Percentiles rank a stretch among this genome's conserved stretches.
Evolutionary conservation across 2,329 filamentous ascomycete species (phyloP).

Genomic region (Stemphylium lycopersici): DNA sequence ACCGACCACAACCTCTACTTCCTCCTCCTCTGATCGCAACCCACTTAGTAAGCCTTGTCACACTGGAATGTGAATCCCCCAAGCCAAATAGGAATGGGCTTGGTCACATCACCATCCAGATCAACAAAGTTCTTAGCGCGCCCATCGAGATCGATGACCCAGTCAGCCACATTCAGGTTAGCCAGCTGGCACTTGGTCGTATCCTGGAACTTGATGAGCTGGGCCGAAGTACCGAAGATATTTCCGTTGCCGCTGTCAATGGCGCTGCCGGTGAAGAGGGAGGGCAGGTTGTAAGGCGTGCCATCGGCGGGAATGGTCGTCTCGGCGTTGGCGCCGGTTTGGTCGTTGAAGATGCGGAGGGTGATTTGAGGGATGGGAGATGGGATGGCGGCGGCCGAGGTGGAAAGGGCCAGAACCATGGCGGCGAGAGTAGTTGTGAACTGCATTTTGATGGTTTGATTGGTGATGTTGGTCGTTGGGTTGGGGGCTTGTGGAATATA

Average conservation of each 20-base stretch:
- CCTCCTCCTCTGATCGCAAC: not conserved
- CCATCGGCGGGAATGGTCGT: conserved; percentile 15
- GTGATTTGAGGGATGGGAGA: conserved; percentile 8
- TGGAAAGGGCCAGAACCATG: conserved; percentile 12
- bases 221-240: conserved; percentile 18
- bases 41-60: conserved; percentile 6
- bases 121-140: conserved; percentile 21
- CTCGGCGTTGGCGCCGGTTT: conserved; percentile 9
- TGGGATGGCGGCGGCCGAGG: conserved; percentile 9
- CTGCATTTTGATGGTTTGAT: conserved; percentile 17
- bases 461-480: not conserved
- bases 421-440: conserved; percentile 19
- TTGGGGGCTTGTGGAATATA: not conserved
- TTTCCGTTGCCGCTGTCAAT: conserved; percentile 11
- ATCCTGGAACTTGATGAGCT: conserved; percentile 16
- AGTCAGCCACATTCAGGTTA: conserved; percentile 5
- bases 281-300: not conserved
- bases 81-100: conserved; percentile 17
- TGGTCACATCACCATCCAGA: conserved; percentile 15
- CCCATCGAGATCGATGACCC: conserved; percentile 17
- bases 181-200: conserved; percentile 16
- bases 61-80: conserved; percentile 22
- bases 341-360: conserved; percentile 17
- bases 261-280: conserved; percentile 14
- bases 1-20: not conserved